A percentile compares a stretch with the other conserved stretches of the same genome.
These are phyloP conservation scores for Arthrinium phaeospermum DNA, from an alignment of 2,329 filamentous ascomycete species.

Conservation along the genomic window DNA sequence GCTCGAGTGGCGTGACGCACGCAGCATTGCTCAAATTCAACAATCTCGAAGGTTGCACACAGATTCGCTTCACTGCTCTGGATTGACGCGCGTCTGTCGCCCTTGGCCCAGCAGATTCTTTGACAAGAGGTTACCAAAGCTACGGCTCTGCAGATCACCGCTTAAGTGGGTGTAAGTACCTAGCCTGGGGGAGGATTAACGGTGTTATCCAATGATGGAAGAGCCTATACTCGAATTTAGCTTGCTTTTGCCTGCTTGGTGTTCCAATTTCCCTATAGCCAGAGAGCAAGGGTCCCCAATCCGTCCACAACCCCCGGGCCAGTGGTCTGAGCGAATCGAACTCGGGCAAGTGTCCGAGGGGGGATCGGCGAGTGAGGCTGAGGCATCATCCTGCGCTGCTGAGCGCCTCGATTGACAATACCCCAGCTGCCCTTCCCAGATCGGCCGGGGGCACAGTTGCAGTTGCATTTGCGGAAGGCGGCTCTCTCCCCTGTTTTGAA, in stretches of 20 bases:
- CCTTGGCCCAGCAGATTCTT: neutral
- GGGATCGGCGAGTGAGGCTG: conserved; percentile 12
- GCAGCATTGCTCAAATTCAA: neutral
- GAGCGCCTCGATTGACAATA: neutral
- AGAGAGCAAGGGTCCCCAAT: neutral
- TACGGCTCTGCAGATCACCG: neutral
- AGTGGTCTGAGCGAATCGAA: neutral
- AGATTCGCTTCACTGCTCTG: neutral
- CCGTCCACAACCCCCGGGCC: neutral
- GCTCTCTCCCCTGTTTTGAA: neutral
- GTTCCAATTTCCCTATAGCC: neutral
- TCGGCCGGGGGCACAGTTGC: conserved; percentile 2
- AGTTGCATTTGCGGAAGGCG: neutral
- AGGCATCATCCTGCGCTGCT: neutral
- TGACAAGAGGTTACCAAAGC: neutral
- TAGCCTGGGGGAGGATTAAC: neutral
- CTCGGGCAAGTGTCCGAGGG: neutral
- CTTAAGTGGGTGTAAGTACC: no score
- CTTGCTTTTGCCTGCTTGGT: neutral
- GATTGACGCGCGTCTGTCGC: neutral
- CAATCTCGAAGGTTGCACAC: neutral
- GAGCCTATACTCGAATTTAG: neutral
- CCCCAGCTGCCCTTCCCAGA: neutral
- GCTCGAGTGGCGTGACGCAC: neutral
- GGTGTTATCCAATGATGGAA: neutral